phyloP scores from a whole-genome alignment of 2,329 filamentous ascomycete species.

The Leptographium lundbergii region DNA sequence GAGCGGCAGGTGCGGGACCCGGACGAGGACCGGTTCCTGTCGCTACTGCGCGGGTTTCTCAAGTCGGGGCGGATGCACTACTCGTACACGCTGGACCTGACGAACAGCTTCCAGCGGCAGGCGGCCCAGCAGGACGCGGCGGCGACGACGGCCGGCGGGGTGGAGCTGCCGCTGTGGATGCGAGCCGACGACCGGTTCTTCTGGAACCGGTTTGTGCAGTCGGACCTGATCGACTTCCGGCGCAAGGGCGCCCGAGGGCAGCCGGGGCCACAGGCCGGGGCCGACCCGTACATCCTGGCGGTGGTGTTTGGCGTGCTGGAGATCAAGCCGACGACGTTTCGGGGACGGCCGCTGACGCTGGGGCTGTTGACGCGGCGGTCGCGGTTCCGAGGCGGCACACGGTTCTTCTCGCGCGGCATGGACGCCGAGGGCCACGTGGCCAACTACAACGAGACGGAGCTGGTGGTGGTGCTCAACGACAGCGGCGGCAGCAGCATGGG shows the following conservation, averaged over 20 bases:
- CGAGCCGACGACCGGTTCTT: conserved; percentile 95
- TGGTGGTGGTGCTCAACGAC: conserved; percentile 83
- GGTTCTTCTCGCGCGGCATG: conserved; percentile 89
- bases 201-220: conserved; percentile 91
- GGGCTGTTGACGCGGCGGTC: conserved; percentile 81
- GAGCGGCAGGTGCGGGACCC: conserved; percentile 83
- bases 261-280: conserved; percentile 56
- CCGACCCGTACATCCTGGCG: conserved; percentile 86
- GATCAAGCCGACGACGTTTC: conserved; percentile 76
- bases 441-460: conserved; percentile 98
- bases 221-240: conserved; percentile 83
- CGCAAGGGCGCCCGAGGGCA: conserved; percentile 48
- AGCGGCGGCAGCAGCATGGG: conserved; percentile 54
- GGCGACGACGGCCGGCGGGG: not conserved
- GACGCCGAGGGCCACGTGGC: conserved; percentile 92
- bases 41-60: conserved; percentile 68
- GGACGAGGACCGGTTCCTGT: conserved; percentile 86
- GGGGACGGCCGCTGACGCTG: conserved; percentile 72
- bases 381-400: conserved; percentile 74
- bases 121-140: conserved; percentile 54
- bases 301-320: conserved; percentile 95
- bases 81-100: conserved; percentile 92
- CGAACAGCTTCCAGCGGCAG: conserved; percentile 93
- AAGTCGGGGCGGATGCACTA: conserved; percentile 90
- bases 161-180: conserved; percentile 62